Base-by-base conservation (phyloP, 257 asterid genomes). In the Scutellaria galericulata region DNA sequence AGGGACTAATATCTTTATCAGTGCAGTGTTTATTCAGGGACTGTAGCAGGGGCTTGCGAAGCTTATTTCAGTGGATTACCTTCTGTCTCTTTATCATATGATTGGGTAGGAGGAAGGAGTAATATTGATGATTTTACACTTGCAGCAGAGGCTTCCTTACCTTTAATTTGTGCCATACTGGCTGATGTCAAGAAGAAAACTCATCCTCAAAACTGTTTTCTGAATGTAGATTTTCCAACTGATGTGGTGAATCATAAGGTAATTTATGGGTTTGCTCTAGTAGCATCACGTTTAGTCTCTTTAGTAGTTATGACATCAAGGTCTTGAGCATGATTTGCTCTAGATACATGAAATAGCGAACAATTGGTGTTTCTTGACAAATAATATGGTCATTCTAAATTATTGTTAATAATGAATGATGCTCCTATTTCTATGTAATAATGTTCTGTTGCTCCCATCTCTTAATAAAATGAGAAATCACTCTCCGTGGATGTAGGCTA, bases 1-100 rank as follows among this genome's bases (percentile, higher is more conserved):
- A 27, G 82, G 67, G 91, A 82, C 79, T 84, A 84, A 83, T 81
- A 81, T 79, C 83, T 66, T 68, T 67, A 70, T 81, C 64, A 64
- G 66, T 81, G 82, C 91, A 91, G 98, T 65, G 77, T 83, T 60
- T 91, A 91, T 81, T 93, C 98, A 20, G 98, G 96, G 71, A 94
- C 97, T 7, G 97, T 94, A 27, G 98, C 91, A 27, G 98, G 98
- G 71, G 98, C 98, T 52, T 86, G 98, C 2, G 98, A 94, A 84
- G 97, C 96, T 22, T 91, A 88, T 82, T 80, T 94, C 44, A 75
- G 81, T 81, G 96, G 83, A 66, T 72, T 94, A 77, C 93, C 97
- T 60, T 67, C 96, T 68, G 76, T 91, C 52, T 88, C 96, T 75
- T 9, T 94, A 52, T 94, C 98, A 69, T 94, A 94, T 63, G 90